Evolutionary conservation across 2,329 filamentous ascomycete genomes (phyloP).

Genomic region (Xylaria sp.): DNA sequence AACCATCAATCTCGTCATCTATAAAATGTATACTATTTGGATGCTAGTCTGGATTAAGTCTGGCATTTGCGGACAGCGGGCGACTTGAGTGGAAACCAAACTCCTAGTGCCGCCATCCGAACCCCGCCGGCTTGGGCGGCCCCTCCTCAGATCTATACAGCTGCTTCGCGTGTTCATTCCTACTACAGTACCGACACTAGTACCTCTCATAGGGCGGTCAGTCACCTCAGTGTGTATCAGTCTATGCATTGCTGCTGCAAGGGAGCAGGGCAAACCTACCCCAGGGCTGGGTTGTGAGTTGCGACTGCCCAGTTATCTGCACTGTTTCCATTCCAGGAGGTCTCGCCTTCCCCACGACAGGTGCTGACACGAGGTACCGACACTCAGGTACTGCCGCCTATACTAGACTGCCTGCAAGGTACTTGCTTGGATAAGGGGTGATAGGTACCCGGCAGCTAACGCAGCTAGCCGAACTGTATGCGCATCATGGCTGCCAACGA

Average conservation of each 20-base stretch:
- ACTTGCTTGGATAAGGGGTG: background rate
- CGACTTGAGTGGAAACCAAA: background rate
- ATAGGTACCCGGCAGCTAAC: background rate
- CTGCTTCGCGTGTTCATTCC: background rate
- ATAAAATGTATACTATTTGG: background rate
- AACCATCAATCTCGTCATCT: too few species aligned
- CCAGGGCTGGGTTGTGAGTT: background rate
- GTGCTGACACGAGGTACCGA: background rate
- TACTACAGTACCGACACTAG: too few species aligned
- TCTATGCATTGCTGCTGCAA: background rate
- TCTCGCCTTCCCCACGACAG: background rate
- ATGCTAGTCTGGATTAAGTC: background rate
- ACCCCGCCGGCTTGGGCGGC: conserved; percentile 2
- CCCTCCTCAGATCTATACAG: conserved; percentile 2
- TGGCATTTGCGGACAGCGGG: background rate
- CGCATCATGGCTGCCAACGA: conserved; percentile 39
- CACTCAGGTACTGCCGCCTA: background rate
- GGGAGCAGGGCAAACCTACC: background rate
- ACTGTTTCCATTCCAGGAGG: background rate
- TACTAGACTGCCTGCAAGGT: background rate
- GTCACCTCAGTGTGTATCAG: too few species aligned
- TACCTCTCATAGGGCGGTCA: background rate
- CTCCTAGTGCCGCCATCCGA: background rate
- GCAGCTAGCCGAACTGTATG: conserved; percentile 7
- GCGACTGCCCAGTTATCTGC: conserved; percentile 1